Evolutionary conservation across 1,284 basidiomycete species (phyloP).

Genomic region (Tilletia caries): DNA sequence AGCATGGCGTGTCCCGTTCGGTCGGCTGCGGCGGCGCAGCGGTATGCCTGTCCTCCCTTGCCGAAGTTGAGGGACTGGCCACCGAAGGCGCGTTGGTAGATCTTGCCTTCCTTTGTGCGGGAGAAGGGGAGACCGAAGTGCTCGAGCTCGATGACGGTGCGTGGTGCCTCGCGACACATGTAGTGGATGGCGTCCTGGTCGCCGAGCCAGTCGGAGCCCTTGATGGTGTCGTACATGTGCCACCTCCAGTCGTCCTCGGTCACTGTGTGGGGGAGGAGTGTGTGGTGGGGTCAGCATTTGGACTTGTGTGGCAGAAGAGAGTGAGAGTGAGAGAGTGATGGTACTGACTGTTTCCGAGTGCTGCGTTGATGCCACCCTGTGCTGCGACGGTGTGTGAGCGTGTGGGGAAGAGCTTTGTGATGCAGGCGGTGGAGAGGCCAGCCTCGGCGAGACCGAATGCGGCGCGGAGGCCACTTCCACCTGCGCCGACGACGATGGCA

Average conservation of each 20-base stretch:
- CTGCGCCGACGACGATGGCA: conserved; percentile 65
- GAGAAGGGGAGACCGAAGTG: conserved; percentile 99
- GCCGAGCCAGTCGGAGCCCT: conserved; percentile 98
- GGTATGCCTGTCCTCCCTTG: conserved; percentile 98
- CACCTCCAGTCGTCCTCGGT: conserved; percentile 84
- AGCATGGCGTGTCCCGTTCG: conserved; percentile 98
- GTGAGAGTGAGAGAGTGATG: no score
- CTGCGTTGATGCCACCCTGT: conserved; percentile 99
- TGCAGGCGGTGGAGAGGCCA: conserved; percentile 88
- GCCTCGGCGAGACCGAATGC: conserved; percentile 98
- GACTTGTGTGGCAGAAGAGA: no score
- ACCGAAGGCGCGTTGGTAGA: conserved; percentile 99
- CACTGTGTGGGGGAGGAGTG: conserved; percentile 18
- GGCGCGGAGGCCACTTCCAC: conserved; percentile 94
- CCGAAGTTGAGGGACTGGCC: conserved; percentile 96
- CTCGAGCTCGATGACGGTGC: conserved; percentile 91
- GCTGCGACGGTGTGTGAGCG: conserved; percentile 98
- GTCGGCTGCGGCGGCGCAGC: conserved; percentile 96
- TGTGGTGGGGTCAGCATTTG: background rate
- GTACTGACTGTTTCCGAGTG: conserved; percentile 72
- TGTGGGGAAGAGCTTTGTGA: conserved; percentile 97
- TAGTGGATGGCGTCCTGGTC: conserved; percentile 99
- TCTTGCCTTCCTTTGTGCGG: conserved; percentile 97
- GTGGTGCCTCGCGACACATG: conserved; percentile 94
- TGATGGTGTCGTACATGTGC: conserved; percentile 99